A percentile compares a stretch with the other conserved stretches of the same genome.
phyloP scores from a whole-genome alignment of 108 stramenopile genomes.

The Cyclotella choctawhatcheeana region DNA sequence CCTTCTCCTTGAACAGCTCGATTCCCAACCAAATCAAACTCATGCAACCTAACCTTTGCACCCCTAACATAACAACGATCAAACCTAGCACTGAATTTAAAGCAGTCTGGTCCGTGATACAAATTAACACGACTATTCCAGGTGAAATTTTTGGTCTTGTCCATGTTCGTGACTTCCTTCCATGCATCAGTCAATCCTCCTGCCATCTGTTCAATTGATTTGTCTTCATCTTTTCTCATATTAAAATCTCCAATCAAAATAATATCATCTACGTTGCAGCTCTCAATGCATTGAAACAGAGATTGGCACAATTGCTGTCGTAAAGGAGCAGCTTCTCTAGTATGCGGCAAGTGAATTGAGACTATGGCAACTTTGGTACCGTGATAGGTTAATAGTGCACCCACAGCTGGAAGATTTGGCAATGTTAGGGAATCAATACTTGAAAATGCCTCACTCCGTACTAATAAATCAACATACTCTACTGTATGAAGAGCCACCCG shows the following conservation, averaged over 20 bases:
- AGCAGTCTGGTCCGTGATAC: constrained; percentile 36
- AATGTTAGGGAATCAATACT: neutral
- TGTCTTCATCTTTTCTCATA: constrained; percentile 31
- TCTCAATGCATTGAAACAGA: constrained; percentile 6
- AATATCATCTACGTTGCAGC: constrained; percentile 5
- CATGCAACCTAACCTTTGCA: constrained; percentile 4
- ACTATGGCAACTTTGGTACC: constrained; percentile 24
- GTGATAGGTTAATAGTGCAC: constrained; percentile 5
- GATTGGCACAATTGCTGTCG: constrained; percentile 8
- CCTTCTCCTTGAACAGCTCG: constrained; percentile 14
- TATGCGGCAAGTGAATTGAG: constrained; percentile 31
- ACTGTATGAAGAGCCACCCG: constrained; percentile 13
- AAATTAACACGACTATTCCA: constrained; percentile 29
- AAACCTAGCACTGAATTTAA: constrained; percentile 23
- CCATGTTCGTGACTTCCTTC: constrained; percentile 20
- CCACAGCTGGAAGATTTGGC: constrained; percentile 18
- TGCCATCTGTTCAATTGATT: constrained; percentile 6
- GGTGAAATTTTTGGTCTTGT: constrained; percentile 16
- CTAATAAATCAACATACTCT: constrained; percentile 29
- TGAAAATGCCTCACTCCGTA: neutral
- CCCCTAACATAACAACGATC: constrained; percentile 36
- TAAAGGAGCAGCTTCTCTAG: constrained; percentile 24
- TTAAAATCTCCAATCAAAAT: constrained; percentile 36
- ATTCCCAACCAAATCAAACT: constrained; percentile 32
- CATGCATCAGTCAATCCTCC: constrained; percentile 36